A percentile compares a stretch with the other conserved stretches of the same genome.
These are phyloP conservation scores for Paulinella micropora DNA, from an alignment of 78 protist species.

Conservation along the genomic window DNA sequence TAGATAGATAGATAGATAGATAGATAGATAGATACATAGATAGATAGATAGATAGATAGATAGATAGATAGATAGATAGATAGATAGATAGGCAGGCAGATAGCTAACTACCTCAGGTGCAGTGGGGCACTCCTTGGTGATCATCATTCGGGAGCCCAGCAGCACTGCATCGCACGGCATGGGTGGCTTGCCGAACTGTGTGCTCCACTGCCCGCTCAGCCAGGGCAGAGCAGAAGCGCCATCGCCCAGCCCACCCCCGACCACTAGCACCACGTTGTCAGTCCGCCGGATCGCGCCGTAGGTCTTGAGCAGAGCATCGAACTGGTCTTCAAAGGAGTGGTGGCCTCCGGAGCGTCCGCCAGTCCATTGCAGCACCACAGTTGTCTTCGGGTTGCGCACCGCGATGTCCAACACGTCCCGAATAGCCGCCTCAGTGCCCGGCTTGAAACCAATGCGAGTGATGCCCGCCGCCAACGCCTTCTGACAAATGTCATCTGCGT, in stretches of 20 bases:
- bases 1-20: too few relatives aligned
- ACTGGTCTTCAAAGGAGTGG: slow-evolving; percentile 50
- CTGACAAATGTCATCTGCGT: slow-evolving; percentile 30
- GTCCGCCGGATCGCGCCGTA: slow-evolving; percentile 32
- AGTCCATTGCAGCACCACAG: slow-evolving; percentile 50
- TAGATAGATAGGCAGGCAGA: too few relatives aligned
- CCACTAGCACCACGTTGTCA: slow-evolving; percentile 40
- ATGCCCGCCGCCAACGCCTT: slow-evolving; percentile 18
- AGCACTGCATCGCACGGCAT: slow-evolving; percentile 54
- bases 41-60: too few relatives aligned
- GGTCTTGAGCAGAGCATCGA: slow-evolving; percentile 41
- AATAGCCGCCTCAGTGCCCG: slow-evolving; percentile 32
- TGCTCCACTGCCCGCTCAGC: slow-evolving; percentile 41
- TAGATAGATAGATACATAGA: too few relatives aligned
- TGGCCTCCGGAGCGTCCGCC: slow-evolving; percentile 60
- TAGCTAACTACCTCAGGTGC: slow-evolving; percentile 1
- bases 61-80: too few relatives aligned
- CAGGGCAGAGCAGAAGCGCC: slow-evolving; percentile 23
- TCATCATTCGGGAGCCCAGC: slow-evolving; percentile 38
- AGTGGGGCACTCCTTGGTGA: slow-evolving; percentile 34
- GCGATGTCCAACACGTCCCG: slow-evolving; percentile 36
- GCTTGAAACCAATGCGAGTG: slow-evolving; percentile 42
- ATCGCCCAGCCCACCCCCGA: slow-evolving; percentile 38
- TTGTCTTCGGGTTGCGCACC: not conserved
- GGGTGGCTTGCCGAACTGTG: slow-evolving; percentile 6